A percentile compares a stretch with the other conserved stretches of the same genome.
phyloP scores from a whole-genome alignment of 1,139 yeast species.

The Pichia sp. region DNA sequence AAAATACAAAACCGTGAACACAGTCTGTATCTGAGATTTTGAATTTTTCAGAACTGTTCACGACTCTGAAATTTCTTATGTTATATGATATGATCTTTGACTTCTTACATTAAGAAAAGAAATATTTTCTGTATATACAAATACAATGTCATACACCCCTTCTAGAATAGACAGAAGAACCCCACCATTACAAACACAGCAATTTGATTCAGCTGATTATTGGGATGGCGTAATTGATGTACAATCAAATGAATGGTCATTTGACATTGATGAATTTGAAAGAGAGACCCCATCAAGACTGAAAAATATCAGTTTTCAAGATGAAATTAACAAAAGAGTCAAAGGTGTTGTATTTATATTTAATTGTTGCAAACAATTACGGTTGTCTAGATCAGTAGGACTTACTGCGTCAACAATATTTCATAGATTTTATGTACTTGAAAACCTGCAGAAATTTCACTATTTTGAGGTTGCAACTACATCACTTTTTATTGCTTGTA shows the following conservation, averaged over 20 bases:
- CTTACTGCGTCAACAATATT: constrained; percentile 43
- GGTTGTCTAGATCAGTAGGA: constrained; percentile 41
- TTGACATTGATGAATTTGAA: constrained; percentile 24
- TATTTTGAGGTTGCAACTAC: constrained; percentile 42
- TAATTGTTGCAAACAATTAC: constrained; percentile 37
- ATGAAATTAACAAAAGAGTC: constrained; percentile 37
- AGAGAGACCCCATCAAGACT: constrained; percentile 31
- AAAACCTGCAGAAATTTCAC: constrained; percentile 36
- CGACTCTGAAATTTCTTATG: too few relatives aligned
- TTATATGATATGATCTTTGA: too few relatives aligned
- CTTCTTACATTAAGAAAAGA: not conserved
- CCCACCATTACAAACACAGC: not conserved
- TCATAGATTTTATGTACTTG: constrained; percentile 46
- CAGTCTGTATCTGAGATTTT: too few relatives aligned
- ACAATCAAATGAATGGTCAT: constrained; percentile 27
- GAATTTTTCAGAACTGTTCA: too few relatives aligned
- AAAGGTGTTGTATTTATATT: constrained; percentile 43
- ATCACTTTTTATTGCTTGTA: constrained; percentile 44
- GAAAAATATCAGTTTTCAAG: constrained; percentile 32
- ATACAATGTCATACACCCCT: not conserved
- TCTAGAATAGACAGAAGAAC: not conserved
- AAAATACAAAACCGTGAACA: too few relatives aligned
- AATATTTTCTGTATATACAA: not conserved
- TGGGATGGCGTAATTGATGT: constrained; percentile 28
- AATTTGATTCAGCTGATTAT: constrained; percentile 5